Base-by-base conservation (phyloP, 176 grass and related monocot species). In the Otatea glauca region DNA sequence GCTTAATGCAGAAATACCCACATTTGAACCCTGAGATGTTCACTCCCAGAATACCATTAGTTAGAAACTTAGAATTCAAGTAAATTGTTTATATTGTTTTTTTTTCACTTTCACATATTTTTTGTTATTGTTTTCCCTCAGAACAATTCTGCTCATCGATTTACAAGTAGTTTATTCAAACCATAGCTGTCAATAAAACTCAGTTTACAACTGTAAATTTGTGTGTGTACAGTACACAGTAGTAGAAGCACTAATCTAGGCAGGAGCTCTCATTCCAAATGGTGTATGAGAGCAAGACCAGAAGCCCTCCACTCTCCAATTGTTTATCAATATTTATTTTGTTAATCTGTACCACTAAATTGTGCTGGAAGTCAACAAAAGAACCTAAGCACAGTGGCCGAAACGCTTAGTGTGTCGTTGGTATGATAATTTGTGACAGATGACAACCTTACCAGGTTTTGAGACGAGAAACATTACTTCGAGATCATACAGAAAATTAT, bases 21-120 rank as follows among this genome's bases (percentile, higher is more conserved):
- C 96, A 89, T 98, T 98, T 90, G 81, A 95, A 78, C 91, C 83
- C 21, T 95, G 81, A 92, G 58, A 88, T 92, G 35, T 37, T 66
- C 47, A 56, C 27, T 78, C 49, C 9, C 47, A 78, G 47, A 86
- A 78, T 75, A 74, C 16, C 10, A n/a, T 84, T 68, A 89, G 61
- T 34, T 75, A 84, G 48, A 44, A 80, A 84, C 60, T 51, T 85
- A 80, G 60, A 49, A 89, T 85, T 20, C 21, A 84, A n/a, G 27
- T 23, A 16, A 90, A 78, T 41, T 86, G 58, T 83, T 60, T 49
- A 72, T 56, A 58, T 72, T 65, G 23, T 55, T 72, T 4, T 47
- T 64, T 62, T 6, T 81, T 75, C 18, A 4, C 53, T 42, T 32
- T 29, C 9, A 24, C 17, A 73, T 29, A 82, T 10, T 65, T 25